A percentile compares a stretch with the other conserved stretches of the same genome.
Evolutionary conservation across 495 filamentous ascomycete species (phyloP).

Genomic region (Aspergillus sclerotiicarbonarius): DNA sequence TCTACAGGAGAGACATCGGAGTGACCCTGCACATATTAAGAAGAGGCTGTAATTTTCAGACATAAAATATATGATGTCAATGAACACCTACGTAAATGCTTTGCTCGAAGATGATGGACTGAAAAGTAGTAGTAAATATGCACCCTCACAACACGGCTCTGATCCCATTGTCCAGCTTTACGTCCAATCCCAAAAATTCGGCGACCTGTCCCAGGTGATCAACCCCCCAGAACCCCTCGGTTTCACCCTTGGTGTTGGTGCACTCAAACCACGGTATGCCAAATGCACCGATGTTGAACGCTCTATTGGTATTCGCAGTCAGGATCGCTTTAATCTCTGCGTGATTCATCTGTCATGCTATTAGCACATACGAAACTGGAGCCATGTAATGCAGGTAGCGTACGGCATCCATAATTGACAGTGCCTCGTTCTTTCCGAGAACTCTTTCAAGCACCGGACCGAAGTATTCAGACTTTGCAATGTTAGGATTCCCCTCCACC

Average conservation of each 20-base stretch:
- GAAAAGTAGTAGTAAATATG: no score
- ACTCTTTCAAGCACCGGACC: conserved; percentile 42
- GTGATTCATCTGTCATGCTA: conserved; percentile 24
- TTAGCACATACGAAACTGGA: neutral
- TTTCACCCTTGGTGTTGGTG: conserved; percentile 57
- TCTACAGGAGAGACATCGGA: conserved; percentile 30
- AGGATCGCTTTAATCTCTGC: conserved; percentile 55
- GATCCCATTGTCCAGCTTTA: conserved; percentile 29
- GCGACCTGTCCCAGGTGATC: conserved; percentile 67
- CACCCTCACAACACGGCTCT: conserved; percentile 24
- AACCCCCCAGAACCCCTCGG: conserved; percentile 66
- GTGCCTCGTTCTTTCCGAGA: conserved; percentile 49
- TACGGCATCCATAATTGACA: conserved; percentile 39
- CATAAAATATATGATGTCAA: neutral
- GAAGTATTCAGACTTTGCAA: conserved; percentile 51
- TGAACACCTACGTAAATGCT: no score
- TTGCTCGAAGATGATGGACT: neutral
- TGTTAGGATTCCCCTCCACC: conserved; percentile 46
- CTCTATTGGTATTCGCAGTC: conserved; percentile 53
- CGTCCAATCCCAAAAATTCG: conserved; percentile 58
- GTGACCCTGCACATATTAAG: conserved; percentile 14
- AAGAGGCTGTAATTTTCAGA: neutral
- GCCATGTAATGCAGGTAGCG: neutral
- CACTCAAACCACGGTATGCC: conserved; percentile 71
- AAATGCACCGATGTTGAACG: conserved; percentile 63